Evolutionary conservation across 2,329 filamentous ascomycete species (phyloP).

Genomic region (Pseudofabraea citricarpa): DNA sequence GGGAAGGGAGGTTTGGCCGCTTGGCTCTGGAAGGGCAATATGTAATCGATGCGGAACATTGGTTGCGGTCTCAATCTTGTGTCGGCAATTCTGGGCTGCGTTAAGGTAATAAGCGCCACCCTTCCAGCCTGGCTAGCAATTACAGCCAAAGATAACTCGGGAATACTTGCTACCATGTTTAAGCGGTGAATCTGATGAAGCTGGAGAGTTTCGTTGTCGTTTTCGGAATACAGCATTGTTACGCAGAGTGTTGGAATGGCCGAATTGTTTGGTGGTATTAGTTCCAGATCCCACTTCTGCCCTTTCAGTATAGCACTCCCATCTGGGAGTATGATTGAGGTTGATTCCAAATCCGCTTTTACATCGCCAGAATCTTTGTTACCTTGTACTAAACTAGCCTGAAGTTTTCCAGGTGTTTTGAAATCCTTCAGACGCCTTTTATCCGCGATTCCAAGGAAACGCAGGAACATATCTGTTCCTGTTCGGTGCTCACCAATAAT

Average conservation of each 20-base stretch:
- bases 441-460: not conserved
- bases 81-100: slow-evolving; percentile 32
- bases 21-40: slow-evolving; percentile 38
- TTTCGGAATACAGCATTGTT: too few species aligned
- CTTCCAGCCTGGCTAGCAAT: slow-evolving; percentile 63
- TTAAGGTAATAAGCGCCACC: slow-evolving; percentile 58
- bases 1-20: slow-evolving; percentile 35
- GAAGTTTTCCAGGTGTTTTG: not conserved
- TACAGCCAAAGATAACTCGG: slow-evolving; percentile 65
- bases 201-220: slow-evolving; percentile 7
- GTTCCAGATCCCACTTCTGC: slow-evolving; percentile 12
- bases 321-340: slow-evolving; percentile 1
- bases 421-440: not conserved
- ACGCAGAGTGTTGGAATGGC: slow-evolving; percentile 14
- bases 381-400: not conserved
- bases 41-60: slow-evolving; percentile 47
- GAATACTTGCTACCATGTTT: slow-evolving; percentile 59
- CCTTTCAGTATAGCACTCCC: slow-evolving; percentile 10
- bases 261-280: slow-evolving; percentile 6
- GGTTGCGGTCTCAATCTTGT: slow-evolving; percentile 7
- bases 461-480: not conserved
- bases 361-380: not conserved
- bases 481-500: not conserved
- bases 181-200: slow-evolving; percentile 37
- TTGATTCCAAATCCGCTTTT: not conserved